phyloP scores from a whole-genome alignment of 768 basidiomycete species.

The Hygrophorus russula region DNA sequence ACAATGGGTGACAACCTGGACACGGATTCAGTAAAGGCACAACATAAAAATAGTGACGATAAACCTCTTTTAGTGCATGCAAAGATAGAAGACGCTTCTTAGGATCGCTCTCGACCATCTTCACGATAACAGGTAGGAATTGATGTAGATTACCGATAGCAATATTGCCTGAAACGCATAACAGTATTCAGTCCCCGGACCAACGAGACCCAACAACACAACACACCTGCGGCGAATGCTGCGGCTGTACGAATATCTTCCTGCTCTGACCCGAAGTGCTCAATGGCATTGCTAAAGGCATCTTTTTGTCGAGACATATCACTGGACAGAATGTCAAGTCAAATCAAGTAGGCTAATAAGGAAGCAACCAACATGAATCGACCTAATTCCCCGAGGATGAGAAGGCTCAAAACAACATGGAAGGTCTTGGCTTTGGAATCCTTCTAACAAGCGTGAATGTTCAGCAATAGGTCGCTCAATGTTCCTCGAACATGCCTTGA shows the following conservation, averaged over 20 bases:
- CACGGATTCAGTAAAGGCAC: neutral
- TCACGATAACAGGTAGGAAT: constrained; percentile 80
- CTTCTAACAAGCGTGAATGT: constrained; percentile 18
- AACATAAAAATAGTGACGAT: constrained; percentile 6
- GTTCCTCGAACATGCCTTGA: constrained; percentile 45
- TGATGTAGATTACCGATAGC: constrained; percentile 85
- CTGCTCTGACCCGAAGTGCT: constrained; percentile 63
- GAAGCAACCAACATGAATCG: constrained; percentile 60
- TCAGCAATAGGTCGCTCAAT: neutral
- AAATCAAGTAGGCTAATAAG: neutral
- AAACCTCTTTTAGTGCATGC: constrained; percentile 87
- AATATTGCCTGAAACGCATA: constrained; percentile 60
- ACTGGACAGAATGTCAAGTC: constrained; percentile 27
- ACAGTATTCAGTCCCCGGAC: neutral
- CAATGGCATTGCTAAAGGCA: constrained; percentile 66
- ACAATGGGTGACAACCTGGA: constrained; percentile 84
- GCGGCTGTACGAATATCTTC: constrained; percentile 88
- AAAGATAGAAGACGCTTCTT: constrained; percentile 78
- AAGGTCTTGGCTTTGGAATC: constrained; percentile 53
- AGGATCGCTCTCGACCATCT: constrained; percentile 60
- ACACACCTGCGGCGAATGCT: constrained; percentile 79
- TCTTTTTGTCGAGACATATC: constrained; percentile 78
- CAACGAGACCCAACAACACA: neutral
- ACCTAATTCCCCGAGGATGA: constrained; percentile 89
- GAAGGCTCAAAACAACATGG: constrained; percentile 68